These are phyloP conservation scores for Cnidoscolus chayamansa DNA, from an alignment of 441 rosid species.

Conservation along the genomic window DNA sequence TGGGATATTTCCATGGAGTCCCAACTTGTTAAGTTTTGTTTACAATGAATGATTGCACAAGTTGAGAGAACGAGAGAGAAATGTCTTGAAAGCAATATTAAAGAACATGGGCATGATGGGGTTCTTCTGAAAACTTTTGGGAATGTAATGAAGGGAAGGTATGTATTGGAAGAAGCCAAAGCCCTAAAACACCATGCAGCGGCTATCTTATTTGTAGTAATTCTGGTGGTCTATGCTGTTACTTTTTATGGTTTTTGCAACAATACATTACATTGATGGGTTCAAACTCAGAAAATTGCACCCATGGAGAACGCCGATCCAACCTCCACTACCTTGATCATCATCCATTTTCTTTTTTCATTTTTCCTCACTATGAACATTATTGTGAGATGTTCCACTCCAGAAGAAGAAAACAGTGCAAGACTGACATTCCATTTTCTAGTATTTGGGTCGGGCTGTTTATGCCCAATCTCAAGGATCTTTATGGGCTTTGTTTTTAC, in stretches of 20 bases:
- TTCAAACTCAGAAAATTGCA: slow-evolving; percentile 11
- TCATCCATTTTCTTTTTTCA: not conserved
- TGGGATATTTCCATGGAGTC: not conserved
- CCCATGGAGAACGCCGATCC: not conserved
- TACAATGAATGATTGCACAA: not conserved
- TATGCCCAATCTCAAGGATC: slow-evolving; percentile 35
- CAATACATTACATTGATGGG: not conserved
- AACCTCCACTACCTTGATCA: not conserved
- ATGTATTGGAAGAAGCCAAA: slow-evolving; percentile 7
- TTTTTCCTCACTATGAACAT: too few relatives aligned
- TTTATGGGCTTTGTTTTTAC: slow-evolving; percentile 58
- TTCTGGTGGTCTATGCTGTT: not conserved
- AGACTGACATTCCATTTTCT: too few relatives aligned
- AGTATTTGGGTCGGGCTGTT: too few relatives aligned
- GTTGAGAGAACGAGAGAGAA: not conserved
- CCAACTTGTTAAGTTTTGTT: not conserved
- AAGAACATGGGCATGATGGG: not conserved
- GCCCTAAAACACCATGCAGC: slow-evolving; percentile 5
- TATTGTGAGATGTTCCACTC: too few relatives aligned
- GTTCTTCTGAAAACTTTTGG: not conserved
- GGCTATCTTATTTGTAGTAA: slow-evolving; percentile 1
- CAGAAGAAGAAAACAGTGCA: too few relatives aligned
- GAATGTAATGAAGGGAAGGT: too few relatives aligned
- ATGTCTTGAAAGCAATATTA: not conserved
- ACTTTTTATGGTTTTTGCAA: not conserved